Evolutionary conservation across 306 rosid species (phyloP).

Genomic region (Gillenia trifoliata): DNA sequence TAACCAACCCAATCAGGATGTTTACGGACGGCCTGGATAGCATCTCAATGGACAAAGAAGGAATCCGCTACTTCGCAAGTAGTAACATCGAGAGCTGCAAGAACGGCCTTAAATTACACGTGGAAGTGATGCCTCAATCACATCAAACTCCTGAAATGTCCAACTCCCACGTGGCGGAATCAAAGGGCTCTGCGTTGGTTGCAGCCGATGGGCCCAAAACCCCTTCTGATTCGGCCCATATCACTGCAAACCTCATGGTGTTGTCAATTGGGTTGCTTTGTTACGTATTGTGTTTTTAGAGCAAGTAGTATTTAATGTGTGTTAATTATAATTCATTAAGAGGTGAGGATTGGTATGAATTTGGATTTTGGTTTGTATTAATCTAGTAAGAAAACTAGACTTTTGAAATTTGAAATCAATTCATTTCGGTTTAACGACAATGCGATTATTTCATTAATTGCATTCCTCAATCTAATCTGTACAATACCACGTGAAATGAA

Average conservation of each 20-base stretch:
- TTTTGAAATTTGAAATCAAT: not conserved
- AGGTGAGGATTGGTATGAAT: not conserved
- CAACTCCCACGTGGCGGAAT: not conserved
- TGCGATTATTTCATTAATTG: too few species aligned
- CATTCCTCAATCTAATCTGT: too few species aligned
- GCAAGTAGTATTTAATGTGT: not conserved
- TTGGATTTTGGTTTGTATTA: not conserved
- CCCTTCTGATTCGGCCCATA: conserved; percentile 45
- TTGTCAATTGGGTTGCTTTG: conserved; percentile 15
- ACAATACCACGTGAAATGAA: too few species aligned
- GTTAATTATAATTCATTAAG: not conserved
- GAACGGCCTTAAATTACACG: conserved; percentile 58
- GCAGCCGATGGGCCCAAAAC: conserved; percentile 37
- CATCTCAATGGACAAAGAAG: conserved; percentile 55
- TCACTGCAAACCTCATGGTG: conserved; percentile 6
- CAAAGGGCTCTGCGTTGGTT: not conserved
- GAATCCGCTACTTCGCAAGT: conserved; percentile 68
- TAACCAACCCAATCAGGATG: conserved; percentile 54
- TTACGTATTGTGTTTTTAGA: not conserved
- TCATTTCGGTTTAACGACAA: not conserved
- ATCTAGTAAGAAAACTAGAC: not conserved
- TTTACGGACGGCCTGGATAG: conserved; percentile 66
- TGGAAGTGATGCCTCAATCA: conserved; percentile 41
- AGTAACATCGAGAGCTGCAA: conserved; percentile 47
- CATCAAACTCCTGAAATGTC: not conserved